Evolutionary conservation across 306 rosid species (phyloP).

Genomic region (Albizia julibrissin): DNA sequence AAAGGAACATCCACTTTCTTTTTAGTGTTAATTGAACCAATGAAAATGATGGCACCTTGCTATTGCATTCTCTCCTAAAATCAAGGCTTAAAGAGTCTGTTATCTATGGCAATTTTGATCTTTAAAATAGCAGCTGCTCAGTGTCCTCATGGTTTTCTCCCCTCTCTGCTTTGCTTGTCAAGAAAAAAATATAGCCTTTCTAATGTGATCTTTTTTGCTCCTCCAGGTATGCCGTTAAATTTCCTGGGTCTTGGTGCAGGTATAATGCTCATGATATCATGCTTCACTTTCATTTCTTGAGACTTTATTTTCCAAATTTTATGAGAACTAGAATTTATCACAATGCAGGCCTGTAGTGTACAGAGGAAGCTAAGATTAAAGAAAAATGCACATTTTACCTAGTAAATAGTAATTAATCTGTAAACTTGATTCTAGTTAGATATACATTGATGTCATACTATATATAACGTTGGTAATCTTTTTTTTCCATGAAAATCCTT

Average conservation of each 20-base stretch:
- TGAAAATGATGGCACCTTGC: neutral
- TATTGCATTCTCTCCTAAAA: constrained; percentile 1
- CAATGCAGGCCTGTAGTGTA: neutral
- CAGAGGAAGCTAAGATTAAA: neutral
- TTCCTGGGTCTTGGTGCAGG: constrained; percentile 92
- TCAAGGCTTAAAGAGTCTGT: constrained; percentile 1
- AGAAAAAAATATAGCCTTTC: neutral
- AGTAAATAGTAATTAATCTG: neutral
- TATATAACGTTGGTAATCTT: neutral
- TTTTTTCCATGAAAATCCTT: constrained; percentile 9
- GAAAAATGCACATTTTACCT: neutral
- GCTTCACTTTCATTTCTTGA: neutral
- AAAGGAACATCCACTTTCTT: neutral
- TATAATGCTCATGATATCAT: constrained; percentile 36
- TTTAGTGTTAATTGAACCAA: constrained; percentile 5
- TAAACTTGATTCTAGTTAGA: neutral
- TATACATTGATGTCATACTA: neutral
- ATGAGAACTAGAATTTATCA: neutral
- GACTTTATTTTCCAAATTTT: constrained; percentile 16
- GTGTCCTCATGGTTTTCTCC: neutral
- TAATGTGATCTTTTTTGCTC: constrained; percentile 31
- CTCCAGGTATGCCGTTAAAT: constrained; percentile 85
- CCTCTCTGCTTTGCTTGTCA: neutral
- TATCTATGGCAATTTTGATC: neutral
- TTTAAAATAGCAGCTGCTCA: neutral